Conservation (phyloP, 2,329 filamentous ascomycete genomes). For the Aspergillus fischeri region DNA sequence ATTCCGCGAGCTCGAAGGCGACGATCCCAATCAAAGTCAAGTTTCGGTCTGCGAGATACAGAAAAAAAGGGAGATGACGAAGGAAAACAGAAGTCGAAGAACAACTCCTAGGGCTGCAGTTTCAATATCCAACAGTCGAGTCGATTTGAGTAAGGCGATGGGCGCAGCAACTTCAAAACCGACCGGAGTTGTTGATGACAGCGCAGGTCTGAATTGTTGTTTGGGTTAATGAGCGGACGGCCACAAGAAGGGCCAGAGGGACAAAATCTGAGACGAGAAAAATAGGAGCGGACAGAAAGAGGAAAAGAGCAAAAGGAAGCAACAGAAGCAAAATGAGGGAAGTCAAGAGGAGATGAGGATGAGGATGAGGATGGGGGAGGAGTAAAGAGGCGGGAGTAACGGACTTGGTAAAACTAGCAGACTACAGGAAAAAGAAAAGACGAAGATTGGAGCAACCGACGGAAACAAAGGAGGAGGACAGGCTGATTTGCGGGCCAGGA, state of each 20-base stretch:
- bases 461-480: constrained; percentile 13
- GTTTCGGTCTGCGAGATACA: not conserved
- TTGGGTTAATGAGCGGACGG: constrained; percentile 36
- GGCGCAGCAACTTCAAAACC: constrained; percentile 2
- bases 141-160: constrained; percentile 1
- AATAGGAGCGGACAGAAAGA: constrained; percentile 8
- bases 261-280: constrained; percentile 7
- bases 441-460: constrained; percentile 15
- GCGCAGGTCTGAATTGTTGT: constrained; percentile 7
- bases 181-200: constrained; percentile 6
- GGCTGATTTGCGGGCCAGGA: constrained; percentile 6
- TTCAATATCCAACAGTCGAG: not conserved
- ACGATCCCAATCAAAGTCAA: not conserved
- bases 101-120: not conserved
- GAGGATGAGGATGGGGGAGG: constrained; percentile 11
- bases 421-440: constrained; percentile 8
- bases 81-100: not conserved
- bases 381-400: constrained; percentile 9
- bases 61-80: not conserved
- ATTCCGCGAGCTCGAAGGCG: not conserved
- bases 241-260: constrained; percentile 29
- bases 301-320: constrained; percentile 8
- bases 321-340: constrained; percentile 7
- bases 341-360: constrained; percentile 2
- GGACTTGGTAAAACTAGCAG: constrained; percentile 4